Evolutionary conservation across 1,284 basidiomycete genomes (phyloP).

Genomic region (Naganishia sp.): DNA sequence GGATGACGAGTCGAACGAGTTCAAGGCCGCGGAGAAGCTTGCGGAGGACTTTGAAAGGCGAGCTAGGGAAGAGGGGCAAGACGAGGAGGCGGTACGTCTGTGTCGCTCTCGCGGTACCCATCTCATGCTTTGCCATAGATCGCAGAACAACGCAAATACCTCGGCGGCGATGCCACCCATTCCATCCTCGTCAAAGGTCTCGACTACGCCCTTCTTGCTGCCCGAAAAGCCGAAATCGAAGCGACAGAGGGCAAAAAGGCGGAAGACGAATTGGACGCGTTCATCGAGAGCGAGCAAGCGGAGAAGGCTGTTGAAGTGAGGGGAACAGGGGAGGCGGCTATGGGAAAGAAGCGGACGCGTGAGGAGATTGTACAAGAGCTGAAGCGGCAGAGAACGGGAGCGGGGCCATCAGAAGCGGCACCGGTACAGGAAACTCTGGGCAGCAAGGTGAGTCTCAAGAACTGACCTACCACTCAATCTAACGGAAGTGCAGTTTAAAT

Average conservation of each 20-base stretch:
- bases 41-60: conserved; percentile 75
- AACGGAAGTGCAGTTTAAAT: conserved; percentile 44
- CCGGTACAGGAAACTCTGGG: conserved; percentile 38
- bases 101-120: conserved; percentile 33
- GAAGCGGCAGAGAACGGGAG: conserved; percentile 61
- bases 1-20: conserved; percentile 48
- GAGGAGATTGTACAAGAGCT: conserved; percentile 72
- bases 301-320: conserved; percentile 17
- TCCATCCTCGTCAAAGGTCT: conserved; percentile 85
- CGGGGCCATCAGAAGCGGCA: conserved; percentile 36
- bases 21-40: conserved; percentile 68
- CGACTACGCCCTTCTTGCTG: conserved; percentile 79
- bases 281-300: conserved; percentile 36
- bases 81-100: conserved; percentile 57
- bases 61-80: conserved; percentile 62
- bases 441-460: conserved; percentile 42
- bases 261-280: conserved; percentile 71
- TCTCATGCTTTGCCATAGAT: conserved; percentile 56
- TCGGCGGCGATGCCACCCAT: conserved; percentile 84
- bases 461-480: too few species aligned
- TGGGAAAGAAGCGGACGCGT: conserved; percentile 65
- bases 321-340: conserved; percentile 1
- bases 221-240: conserved; percentile 68
- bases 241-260: conserved; percentile 63
- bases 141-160: conserved; percentile 73